Evolutionary conservation across 345 rosid species (phyloP).

Genomic region (Mangifera indica): DNA sequence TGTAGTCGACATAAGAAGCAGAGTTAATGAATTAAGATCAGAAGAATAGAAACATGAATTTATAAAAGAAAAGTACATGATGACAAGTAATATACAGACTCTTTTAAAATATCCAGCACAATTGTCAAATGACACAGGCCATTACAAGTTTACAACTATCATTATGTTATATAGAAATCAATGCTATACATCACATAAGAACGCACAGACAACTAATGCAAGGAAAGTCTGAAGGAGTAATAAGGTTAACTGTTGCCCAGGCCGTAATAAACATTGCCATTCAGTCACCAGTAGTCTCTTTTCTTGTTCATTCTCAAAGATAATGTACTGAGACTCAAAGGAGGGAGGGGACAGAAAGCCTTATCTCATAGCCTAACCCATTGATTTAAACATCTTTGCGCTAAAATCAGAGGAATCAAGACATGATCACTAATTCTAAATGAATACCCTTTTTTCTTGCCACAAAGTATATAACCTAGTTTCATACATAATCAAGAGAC

Average conservation of each 20-base stretch:
- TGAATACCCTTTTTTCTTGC: background rate
- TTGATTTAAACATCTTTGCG: too few relatives aligned
- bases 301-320: background rate
- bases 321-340: background rate
- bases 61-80: background rate
- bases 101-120: too few relatives aligned
- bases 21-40: background rate
- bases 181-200: too few relatives aligned
- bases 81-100: too few relatives aligned
- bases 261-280: background rate
- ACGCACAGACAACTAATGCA: too few relatives aligned
- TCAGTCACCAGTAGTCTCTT: too few relatives aligned
- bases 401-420: background rate
- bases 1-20: conserved; percentile 3
- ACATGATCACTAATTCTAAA: conserved; percentile 1
- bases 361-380: too few relatives aligned
- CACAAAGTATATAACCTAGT: background rate
- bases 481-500: background rate
- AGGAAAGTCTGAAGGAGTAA: too few relatives aligned
- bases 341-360: background rate
- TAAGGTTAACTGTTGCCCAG: background rate
- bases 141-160: background rate
- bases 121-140: background rate
- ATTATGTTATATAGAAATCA: background rate
- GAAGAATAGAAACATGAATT: background rate